A percentile compares a stretch with the other conserved stretches of the same genome.
Evolutionary conservation across 179 eudicot genomes (phyloP).

Genomic region (Sideroxylon spinosum): DNA sequence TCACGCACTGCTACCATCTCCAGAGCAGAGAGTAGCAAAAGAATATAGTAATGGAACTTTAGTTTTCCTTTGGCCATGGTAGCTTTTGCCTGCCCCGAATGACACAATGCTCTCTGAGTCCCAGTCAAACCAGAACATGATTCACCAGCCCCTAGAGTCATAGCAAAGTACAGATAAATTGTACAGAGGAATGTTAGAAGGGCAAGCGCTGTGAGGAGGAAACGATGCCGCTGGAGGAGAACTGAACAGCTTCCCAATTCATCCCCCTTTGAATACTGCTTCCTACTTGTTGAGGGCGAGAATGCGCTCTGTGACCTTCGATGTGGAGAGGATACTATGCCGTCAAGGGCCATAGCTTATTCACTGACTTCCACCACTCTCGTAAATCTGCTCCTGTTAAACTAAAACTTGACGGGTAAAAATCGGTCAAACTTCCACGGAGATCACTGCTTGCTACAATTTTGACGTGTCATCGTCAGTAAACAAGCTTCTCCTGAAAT

Average conservation of each 20-base stretch:
- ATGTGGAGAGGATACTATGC: constrained; percentile 16
- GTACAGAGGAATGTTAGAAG: constrained; percentile 79
- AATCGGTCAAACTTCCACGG: no score
- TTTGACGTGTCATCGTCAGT: no score
- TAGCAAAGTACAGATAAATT: constrained; percentile 82
- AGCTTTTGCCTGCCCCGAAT: constrained; percentile 41
- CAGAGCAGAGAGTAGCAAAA: no score
- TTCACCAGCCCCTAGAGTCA: constrained; percentile 55
- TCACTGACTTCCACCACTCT: neutral
- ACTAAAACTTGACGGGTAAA: neutral
- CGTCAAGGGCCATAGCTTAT: constrained; percentile 4
- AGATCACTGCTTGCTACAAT: no score
- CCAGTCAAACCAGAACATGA: constrained; percentile 63
- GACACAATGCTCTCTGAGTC: constrained; percentile 55
- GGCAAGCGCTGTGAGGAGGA: constrained; percentile 73
- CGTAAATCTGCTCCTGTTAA: neutral
- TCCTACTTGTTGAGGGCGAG: constrained; percentile 40
- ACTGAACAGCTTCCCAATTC: constrained; percentile 54
- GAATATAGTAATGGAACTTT: constrained; percentile 36
- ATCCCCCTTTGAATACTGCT: constrained; percentile 36
- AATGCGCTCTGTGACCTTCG: constrained; percentile 50
- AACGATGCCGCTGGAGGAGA: constrained; percentile 71
- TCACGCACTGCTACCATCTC: no score
- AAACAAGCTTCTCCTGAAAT: no score
- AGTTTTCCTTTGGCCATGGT: constrained; percentile 50